Evolutionary conservation across 257 asterid species (phyloP), one percentile per base, ranked within the genome.

Genomic region (Ilex asprella): DNA sequence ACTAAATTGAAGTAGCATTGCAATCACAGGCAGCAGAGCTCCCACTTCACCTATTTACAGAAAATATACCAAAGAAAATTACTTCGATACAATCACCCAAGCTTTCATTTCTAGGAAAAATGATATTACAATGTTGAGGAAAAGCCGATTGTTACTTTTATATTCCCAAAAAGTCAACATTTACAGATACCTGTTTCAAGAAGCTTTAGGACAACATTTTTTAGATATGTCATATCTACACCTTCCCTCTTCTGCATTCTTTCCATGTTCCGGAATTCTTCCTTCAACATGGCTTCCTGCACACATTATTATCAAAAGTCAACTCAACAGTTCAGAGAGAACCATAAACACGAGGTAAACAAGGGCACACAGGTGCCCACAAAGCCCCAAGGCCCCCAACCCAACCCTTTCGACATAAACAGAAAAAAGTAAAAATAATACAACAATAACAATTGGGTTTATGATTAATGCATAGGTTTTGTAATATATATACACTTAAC

Each of bases 1-100:
- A 80, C 97, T 93, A 84, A 89, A 93, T 78, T 93, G 99, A 66
- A 93, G 94, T 57, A 93, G 97, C 96, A 93, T 87, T 63, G 94
- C 99, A 53, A 93, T 69, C 59, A 93, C 99, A 46, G 99, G 97
- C 54, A 93, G 86, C 73, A 93, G 81, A 70, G 97, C 86, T 79
- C 85, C 99, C 67, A 89, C 97, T 79, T 93, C 99, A 82, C 99
- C 99, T 89, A 67, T 58, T 68, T 49, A 62, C 32, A 65, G 56
- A 68, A 16, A 41, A 3, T 7, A 16, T 6, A 61, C 16, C 27
- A 21, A 43, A 31, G 54, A 60, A 21, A 21, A 21, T 21, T 21
- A 21, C 27, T 21, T 21, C 27, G 27, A 21, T 51, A 16, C 39
- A 32, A 66, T 58, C 44, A 31, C 65, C 39, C 7, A 50, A 29